Conservation (phyloP, 352 stramenopile genomes). For the Globisporangium abappressorium region DNA sequence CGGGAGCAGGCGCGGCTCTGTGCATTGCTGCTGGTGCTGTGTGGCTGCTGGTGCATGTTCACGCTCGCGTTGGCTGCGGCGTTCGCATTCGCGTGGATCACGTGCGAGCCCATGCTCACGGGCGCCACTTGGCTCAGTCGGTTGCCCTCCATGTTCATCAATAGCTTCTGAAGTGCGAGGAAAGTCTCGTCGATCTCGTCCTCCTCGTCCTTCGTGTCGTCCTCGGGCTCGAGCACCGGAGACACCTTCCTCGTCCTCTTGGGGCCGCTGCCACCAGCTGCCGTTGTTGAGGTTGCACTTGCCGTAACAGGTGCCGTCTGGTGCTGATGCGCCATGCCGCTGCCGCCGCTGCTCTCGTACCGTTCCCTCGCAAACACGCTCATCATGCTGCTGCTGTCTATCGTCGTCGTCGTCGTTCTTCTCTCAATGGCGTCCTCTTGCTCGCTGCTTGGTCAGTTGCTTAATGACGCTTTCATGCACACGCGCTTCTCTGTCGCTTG, state of each 20-base stretch:
- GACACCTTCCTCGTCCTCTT: conserved; percentile 52
- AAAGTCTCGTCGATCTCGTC: conserved; percentile 82
- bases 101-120: conserved; percentile 10
- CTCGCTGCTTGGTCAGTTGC: neutral
- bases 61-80: neutral
- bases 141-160: conserved; percentile 58
- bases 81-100: conserved; percentile 7
- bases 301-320: neutral
- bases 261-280: neutral
- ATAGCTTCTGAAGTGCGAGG: conserved; percentile 67
- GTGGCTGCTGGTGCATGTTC: conserved; percentile 17
- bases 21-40: conserved; percentile 7
- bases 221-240: conserved; percentile 26
- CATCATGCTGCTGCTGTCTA: conserved; percentile 6
- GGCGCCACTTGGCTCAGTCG: conserved; percentile 23
- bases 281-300: neutral
- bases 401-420: neutral
- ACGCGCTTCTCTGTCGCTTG: neutral
- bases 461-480: neutral
- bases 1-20: conserved; percentile 32
- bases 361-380: conserved; percentile 12
- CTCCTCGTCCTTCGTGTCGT: conserved; percentile 45
- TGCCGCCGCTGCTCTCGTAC: conserved; percentile 1
- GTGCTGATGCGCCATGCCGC: neutral
- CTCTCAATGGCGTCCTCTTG: conserved; percentile 1